Conservation (phyloP, 1,139 yeast genomes). For the Saccharomyces hybrid region DNA sequence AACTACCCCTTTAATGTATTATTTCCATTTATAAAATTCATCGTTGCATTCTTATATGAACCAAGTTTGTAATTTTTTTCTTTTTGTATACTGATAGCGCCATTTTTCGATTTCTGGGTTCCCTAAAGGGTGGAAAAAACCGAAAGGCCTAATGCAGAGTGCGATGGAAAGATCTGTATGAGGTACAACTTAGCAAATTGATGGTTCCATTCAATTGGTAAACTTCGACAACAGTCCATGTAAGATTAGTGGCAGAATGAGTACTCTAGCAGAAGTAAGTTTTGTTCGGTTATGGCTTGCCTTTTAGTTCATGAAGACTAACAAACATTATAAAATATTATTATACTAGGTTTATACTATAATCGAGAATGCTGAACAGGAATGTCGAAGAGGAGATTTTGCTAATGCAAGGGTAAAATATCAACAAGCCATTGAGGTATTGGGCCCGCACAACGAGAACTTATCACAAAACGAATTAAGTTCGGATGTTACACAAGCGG, state of each 20-base stretch:
- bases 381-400: constrained; percentile 15
- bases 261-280: constrained; percentile 2
- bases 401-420: constrained; percentile 14
- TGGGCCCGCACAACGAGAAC: constrained; percentile 7
- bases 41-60: background rate
- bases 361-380: constrained; percentile 24
- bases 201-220: no score
- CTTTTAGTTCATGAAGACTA: background rate
- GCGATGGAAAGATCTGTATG: background rate
- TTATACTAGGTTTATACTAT: constrained; percentile 16
- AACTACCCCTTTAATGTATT: background rate
- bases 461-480: constrained; percentile 4
- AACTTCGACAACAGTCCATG: background rate
- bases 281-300: background rate
- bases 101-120: background rate
- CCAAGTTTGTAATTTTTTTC: background rate
- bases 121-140: background rate
- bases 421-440: constrained; percentile 10
- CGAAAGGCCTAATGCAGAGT: background rate
- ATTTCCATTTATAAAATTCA: background rate
- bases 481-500: constrained; percentile 13
- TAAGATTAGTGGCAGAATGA: constrained; percentile 1
- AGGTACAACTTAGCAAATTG: background rate
- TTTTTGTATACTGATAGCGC: background rate
- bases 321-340: background rate